Base-by-base conservation (phyloP, 352 stramenopile genomes). In the Globisporangium alternatum region DNA sequence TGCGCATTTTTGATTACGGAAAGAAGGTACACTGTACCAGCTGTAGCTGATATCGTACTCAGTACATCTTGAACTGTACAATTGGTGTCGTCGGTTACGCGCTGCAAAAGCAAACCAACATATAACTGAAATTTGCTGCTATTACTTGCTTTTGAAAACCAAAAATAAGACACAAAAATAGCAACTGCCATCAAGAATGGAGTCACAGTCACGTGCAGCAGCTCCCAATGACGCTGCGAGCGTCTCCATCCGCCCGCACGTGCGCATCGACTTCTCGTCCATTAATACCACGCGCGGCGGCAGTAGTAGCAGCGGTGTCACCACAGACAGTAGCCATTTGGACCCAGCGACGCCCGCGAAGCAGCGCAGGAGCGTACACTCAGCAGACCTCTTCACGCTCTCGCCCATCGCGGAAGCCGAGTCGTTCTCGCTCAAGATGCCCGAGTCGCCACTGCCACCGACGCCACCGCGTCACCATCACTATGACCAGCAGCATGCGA, bases 351-450 rank as follows among this genome's bases (percentile, higher is more conserved):
- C 49, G 15, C 49, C 49, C 31, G 15, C 49, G 5, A 44, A 44
- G 7, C 53, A n/a, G 21, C 19, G 8, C 4, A 33, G 35, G 33
- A 47, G 41, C 41, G 21, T 33, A 10, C 25, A 25, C 49, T 39
- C 49, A 41, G 28, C 28, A 21, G 49, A 65, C 37, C 49, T 59
- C 12, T 58, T 39, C 35, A 52, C 48, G 8, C 60, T 65, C 35
- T 65, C 60, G 15, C 60, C 60, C 15, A 65, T 65, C 35, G 35
- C 60, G 9, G 60, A 58, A 54, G 48, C 60, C 49, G 60, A 65
- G 37, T 48, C 35, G 17, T 65, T 65, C 48, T 53, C 60, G 22
- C 60, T 65, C 35, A 37, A 53, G 35, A 65, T 65, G 60, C 60
- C 54, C 37, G 54, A 60, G 35, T 60, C 54, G 12, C 54, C 54